phyloP scores from a whole-genome alignment of 1,284 basidiomycete genomes.

The Cryptococcus amylolentus region DNA sequence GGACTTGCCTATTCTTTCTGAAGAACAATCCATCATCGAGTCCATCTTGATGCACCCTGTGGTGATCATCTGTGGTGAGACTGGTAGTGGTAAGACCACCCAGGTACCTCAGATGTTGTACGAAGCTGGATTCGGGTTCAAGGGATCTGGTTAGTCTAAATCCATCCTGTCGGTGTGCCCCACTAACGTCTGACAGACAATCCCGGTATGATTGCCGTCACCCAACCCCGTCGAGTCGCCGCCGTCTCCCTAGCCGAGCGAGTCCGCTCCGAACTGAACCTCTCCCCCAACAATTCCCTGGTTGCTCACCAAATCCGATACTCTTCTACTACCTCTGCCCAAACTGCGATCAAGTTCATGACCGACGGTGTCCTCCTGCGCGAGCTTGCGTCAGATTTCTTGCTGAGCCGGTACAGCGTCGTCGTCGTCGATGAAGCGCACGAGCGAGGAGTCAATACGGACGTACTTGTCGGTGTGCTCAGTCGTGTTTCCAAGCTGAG shows the following conservation, averaged over 20 bases:
- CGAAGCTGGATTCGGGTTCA: constrained; percentile 90
- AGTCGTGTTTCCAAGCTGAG: constrained; percentile 85
- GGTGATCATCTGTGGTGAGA: constrained; percentile 73
- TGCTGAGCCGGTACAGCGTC: constrained; percentile 85
- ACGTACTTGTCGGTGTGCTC: constrained; percentile 92
- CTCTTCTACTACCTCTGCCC: constrained; percentile 82
- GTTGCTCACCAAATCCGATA: constrained; percentile 98
- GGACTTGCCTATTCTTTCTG: constrained; percentile 81
- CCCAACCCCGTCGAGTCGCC: constrained; percentile 95
- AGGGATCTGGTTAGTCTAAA: constrained; percentile 62
- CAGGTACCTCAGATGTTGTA: constrained; percentile 92
- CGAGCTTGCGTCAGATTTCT: constrained; percentile 86
- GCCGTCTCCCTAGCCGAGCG: constrained; percentile 93
- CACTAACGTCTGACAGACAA: constrained; percentile 61
- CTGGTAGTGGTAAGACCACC: constrained; percentile 97
- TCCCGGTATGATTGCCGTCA: constrained; percentile 96
- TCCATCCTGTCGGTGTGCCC: not conserved
- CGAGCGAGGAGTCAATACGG: constrained; percentile 96
- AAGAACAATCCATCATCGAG: constrained; percentile 94
- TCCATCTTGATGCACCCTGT: constrained; percentile 79
- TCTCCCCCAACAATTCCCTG: constrained; percentile 61
- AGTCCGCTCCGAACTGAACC: constrained; percentile 80
- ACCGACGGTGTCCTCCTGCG: constrained; percentile 96
- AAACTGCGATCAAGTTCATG: constrained; percentile 98
- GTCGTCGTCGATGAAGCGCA: constrained; percentile 98